A percentile compares a stretch with the other conserved stretches of the same genome.
Evolutionary conservation across 23 red algal genomes (phyloP).

Genomic region (Pyropia yezoensis): DNA sequence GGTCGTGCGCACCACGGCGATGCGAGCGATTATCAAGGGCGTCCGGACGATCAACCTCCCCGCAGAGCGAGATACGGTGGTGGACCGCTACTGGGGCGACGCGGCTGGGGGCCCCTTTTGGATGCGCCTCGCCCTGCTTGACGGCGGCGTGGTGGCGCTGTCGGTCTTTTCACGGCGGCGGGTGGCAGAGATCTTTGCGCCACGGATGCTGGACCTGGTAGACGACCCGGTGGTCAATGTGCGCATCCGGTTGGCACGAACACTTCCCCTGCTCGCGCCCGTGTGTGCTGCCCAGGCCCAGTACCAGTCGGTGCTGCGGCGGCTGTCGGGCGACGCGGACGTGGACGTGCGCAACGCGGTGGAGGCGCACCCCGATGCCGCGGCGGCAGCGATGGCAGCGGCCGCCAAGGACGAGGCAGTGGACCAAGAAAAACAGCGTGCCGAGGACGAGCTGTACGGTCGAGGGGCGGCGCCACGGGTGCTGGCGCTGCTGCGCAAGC

Average conservation of each 20-base stretch:
- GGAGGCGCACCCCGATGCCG: too few relatives aligned
- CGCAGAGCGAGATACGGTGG: neutral
- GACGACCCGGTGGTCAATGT: slow-evolving; percentile 1
- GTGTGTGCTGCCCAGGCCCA: too few relatives aligned
- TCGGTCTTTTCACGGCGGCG: neutral
- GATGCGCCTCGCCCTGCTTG: slow-evolving; percentile 9
- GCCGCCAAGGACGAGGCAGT: too few relatives aligned
- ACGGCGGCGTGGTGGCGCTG: slow-evolving; percentile 10
- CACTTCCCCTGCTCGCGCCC: neutral
- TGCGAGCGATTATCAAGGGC: slow-evolving; percentile 1
- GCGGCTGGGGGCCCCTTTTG: slow-evolving; percentile 2
- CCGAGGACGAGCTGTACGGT: too few relatives aligned
- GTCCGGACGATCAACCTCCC: neutral
- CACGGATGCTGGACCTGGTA: neutral
- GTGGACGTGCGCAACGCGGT: too few relatives aligned
- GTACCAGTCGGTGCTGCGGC: too few relatives aligned
- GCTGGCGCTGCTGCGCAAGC: too few relatives aligned
- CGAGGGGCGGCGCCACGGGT: too few relatives aligned
- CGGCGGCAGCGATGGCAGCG: too few relatives aligned
- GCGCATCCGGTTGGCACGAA: neutral
- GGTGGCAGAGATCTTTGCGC: neutral
- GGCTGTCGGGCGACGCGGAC: too few relatives aligned
- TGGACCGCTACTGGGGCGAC: neutral
- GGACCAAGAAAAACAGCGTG: too few relatives aligned
- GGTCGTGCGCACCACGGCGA: slow-evolving; percentile 1